Conservation (phyloP, 371 early-diverging fungal species). For the Funneliformis caledonium region DNA sequence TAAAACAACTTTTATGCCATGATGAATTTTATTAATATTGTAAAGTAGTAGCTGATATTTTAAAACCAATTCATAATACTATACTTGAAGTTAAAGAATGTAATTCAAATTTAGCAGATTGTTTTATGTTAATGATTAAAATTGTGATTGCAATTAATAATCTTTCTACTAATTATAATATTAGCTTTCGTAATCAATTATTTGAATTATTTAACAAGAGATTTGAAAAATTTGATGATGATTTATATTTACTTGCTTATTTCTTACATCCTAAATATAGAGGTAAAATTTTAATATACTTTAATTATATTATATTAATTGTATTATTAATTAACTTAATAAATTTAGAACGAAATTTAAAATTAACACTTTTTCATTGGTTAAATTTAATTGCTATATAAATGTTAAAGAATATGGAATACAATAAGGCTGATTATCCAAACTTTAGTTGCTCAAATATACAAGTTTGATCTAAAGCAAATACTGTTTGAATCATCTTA, state of each 20-base stretch:
- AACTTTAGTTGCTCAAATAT: not conserved
- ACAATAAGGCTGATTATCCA: not conserved
- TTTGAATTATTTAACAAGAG: not conserved
- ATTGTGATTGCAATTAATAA: too few species aligned
- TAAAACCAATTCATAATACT: too few species aligned
- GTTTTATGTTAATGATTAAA: too few species aligned
- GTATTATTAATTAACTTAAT: not conserved
- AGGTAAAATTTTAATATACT: not conserved
- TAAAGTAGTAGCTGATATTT: too few species aligned
- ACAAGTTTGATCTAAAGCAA: not conserved
- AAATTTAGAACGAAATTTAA: not conserved
- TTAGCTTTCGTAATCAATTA: too few species aligned
- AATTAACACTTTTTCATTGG: not conserved
- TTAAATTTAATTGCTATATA: not conserved
- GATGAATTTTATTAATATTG: too few species aligned
- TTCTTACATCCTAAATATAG: not conserved
- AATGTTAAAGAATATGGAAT: not conserved
- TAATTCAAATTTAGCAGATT: too few species aligned
- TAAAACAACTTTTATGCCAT: too few species aligned
- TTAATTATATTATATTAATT: not conserved
- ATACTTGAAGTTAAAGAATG: too few species aligned
- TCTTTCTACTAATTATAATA: too few species aligned
- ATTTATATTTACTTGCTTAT: not conserved
- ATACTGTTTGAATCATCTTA: not conserved
- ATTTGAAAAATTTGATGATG: not conserved